Conservation (phyloP, 371 early-diverging fungal species). For the Neoconidiobolus thromboides region DNA sequence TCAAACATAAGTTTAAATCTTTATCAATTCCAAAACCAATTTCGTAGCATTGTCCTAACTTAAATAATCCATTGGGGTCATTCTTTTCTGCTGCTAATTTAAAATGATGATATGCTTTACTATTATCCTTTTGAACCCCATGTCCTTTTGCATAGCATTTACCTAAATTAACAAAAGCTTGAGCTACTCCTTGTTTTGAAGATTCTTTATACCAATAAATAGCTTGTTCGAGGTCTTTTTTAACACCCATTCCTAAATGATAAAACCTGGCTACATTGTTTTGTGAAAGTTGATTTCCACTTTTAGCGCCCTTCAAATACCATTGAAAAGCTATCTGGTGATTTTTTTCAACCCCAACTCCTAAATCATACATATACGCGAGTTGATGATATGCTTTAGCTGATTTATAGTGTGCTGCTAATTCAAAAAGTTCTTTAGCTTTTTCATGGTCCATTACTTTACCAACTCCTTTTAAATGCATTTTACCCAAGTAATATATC, state of each 20-base stretch:
- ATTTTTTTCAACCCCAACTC: conserved; percentile 6
- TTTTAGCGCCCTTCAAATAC: conserved; percentile 13
- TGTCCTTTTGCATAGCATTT: conserved; percentile 60
- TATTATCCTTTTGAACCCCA: conserved; percentile 32
- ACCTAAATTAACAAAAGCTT: conserved; percentile 58
- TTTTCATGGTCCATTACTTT: no score
- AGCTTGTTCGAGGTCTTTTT: conserved; percentile 37
- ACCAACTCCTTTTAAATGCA: no score
- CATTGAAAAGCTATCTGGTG: conserved; percentile 6
- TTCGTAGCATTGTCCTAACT: conserved; percentile 53
- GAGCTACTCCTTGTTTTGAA: conserved; percentile 56
- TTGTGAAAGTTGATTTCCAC: conserved; percentile 32
- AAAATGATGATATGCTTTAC: conserved; percentile 63
- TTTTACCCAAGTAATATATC: conserved; percentile 23
- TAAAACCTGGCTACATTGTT: conserved; percentile 59
- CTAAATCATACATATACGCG: conserved; percentile 30
- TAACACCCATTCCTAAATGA: conserved; percentile 60
- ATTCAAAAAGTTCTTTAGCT: no score
- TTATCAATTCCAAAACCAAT: conserved; percentile 55
- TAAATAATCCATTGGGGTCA: conserved; percentile 44
- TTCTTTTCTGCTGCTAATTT: conserved; percentile 45
- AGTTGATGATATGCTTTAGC: conserved; percentile 52
- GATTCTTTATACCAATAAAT: conserved; percentile 49
- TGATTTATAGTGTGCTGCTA: conserved; percentile 47
- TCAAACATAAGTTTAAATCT: conserved; percentile 15